These are phyloP conservation scores for Carex littledalei DNA, from an alignment of 176 grass and related monocot species.

Conservation along the genomic window DNA sequence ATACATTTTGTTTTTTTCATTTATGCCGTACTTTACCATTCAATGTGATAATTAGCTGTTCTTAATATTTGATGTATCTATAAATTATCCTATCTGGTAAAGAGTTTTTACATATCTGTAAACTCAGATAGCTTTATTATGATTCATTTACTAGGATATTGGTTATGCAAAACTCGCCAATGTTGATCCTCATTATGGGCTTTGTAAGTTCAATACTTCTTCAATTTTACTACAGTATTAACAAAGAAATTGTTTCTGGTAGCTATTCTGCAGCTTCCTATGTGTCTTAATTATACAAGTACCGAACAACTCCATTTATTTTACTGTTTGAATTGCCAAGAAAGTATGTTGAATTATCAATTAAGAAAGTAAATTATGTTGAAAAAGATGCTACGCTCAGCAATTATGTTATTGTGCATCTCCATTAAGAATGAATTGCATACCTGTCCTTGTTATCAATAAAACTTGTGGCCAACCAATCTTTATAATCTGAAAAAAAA, in stretches of 20 bases:
- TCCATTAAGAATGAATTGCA: too few relatives aligned
- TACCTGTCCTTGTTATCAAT: too few relatives aligned
- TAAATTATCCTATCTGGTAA: background rate
- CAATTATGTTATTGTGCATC: too few relatives aligned
- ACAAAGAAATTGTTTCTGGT: background rate
- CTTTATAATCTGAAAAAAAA: too few relatives aligned
- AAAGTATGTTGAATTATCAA: background rate
- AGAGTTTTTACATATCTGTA: background rate
- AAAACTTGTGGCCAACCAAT: too few relatives aligned
- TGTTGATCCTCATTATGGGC: constrained; percentile 40
- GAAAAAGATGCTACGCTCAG: too few relatives aligned
- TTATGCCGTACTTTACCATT: background rate
- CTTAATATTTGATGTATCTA: background rate
- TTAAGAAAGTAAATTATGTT: background rate
- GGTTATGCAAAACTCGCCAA: constrained; percentile 81
- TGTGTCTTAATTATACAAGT: too few relatives aligned
- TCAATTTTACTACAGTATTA: background rate
- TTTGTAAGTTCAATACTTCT: constrained; percentile 55
- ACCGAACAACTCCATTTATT: background rate
- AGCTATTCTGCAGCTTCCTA: background rate
- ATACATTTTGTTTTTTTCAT: background rate
- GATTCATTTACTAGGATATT: constrained; percentile 47
- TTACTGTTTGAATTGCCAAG: background rate
- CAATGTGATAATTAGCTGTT: too few relatives aligned
- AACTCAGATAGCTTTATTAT: background rate